These are phyloP conservation scores for Neurospora sp. DNA, from an alignment of 2,329 filamentous ascomycete species.

Conservation along the genomic window DNA sequence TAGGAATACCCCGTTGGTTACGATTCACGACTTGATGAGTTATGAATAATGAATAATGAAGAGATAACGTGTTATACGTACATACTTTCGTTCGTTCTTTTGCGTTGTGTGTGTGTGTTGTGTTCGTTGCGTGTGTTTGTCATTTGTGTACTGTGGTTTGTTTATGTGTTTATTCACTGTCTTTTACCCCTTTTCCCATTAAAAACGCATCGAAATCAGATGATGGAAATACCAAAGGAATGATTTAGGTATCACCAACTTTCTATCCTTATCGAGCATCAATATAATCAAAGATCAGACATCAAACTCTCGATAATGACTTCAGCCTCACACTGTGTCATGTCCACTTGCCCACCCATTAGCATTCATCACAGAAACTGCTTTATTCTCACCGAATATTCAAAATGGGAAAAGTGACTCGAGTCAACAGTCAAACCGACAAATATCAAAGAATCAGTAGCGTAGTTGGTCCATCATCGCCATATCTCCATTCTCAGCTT, in stretches of 20 bases:
- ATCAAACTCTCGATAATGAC: not conserved
- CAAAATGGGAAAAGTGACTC: not conserved
- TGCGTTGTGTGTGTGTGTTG: not conserved
- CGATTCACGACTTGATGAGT: not conserved
- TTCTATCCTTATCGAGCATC: not conserved
- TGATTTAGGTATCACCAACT: not conserved
- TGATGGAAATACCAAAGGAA: too few species aligned
- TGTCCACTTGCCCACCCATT: not conserved
- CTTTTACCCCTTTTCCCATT: not conserved
- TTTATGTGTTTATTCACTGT: not conserved
- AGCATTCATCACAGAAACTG: not conserved
- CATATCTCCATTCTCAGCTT: not conserved
- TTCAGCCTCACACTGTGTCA: not conserved
- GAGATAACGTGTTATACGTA: not conserved
- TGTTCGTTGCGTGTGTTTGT: not conserved
- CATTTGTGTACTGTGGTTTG: not conserved
- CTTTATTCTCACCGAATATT: not conserved
- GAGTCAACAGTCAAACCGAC: not conserved
- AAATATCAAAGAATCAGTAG: not conserved
- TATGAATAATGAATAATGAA: not conserved
- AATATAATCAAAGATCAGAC: not conserved
- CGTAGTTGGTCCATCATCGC: not conserved
- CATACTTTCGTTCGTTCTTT: not conserved
- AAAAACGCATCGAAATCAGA: not conserved
- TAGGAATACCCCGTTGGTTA: not conserved